Evolutionary conservation across 148 eudicot genomes (phyloP).

Genomic region (Hydrangea macrophylla): DNA sequence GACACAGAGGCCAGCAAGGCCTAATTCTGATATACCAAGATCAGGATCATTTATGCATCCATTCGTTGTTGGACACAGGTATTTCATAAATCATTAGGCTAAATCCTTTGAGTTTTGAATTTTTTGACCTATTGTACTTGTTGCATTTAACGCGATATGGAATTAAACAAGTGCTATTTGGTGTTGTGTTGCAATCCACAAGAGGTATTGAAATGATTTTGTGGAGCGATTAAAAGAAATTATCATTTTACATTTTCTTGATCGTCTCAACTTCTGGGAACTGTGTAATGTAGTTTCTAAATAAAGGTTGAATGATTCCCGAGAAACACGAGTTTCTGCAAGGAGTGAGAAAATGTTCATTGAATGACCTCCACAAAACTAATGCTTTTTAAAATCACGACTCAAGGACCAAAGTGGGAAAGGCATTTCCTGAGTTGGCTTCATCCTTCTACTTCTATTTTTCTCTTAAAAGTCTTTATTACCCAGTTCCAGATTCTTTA

Average conservation of each 20-base stretch:
- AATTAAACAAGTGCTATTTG: not conserved
- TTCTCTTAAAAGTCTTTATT: no score
- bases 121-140: not conserved
- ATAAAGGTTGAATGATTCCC: no score
- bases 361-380: not conserved
- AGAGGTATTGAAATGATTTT: not conserved
- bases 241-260: no score
- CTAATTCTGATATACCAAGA: constrained; percentile 62
- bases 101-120: not conserved
- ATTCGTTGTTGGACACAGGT: constrained; percentile 68
- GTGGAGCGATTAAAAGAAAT: not conserved
- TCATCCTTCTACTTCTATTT: not conserved
- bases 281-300: no score
- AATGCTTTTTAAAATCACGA: not conserved
- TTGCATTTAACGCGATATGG: not conserved
- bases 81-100: constrained; percentile 3
- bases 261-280: no score
- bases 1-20: constrained; percentile 54
- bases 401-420: not conserved
- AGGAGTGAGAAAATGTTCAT: not conserved
- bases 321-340: not conserved
- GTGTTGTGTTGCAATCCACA: not conserved
- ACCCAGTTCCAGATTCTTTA: no score
- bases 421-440: not conserved
- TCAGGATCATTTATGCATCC: constrained; percentile 66